Conservation (phyloP, 1,139 yeast species). For the Pichia kudriavzevii region DNA sequence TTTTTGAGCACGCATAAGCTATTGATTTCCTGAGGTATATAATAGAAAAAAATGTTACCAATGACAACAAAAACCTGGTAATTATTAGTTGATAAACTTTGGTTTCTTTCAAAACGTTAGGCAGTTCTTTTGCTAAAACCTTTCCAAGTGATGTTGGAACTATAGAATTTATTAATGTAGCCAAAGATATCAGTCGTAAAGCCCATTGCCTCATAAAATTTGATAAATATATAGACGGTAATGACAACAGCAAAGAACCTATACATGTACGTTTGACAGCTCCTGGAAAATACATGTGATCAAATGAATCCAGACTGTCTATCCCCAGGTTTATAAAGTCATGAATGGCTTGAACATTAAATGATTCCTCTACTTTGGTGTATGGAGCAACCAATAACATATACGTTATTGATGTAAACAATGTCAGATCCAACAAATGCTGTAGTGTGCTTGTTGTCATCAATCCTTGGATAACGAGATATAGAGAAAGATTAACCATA, state of each 20-base stretch:
- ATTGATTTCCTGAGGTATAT: slow-evolving; percentile 7
- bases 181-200: slow-evolving; percentile 42
- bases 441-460: background rate
- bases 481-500: too few species aligned
- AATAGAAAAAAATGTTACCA: slow-evolving; percentile 5
- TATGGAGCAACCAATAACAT: slow-evolving; percentile 48
- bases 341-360: slow-evolving; percentile 83
- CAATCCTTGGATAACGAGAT: too few species aligned
- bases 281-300: slow-evolving; percentile 78
- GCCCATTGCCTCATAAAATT: slow-evolving; percentile 35
- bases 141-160: slow-evolving; percentile 11
- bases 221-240: slow-evolving; percentile 15
- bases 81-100: slow-evolving; percentile 12
- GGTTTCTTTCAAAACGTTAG: slow-evolving; percentile 5
- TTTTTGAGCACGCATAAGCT: slow-evolving; percentile 17
- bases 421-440: slow-evolving; percentile 19
- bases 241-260: slow-evolving; percentile 58
- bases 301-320: slow-evolving; percentile 43
- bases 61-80: slow-evolving; percentile 40
- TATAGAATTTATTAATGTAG: slow-evolving; percentile 22
- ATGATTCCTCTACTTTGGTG: slow-evolving; percentile 92
- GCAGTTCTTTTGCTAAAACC: background rate
- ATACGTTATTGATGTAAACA: slow-evolving; percentile 24
- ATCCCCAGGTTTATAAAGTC: slow-evolving; percentile 67
- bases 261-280: slow-evolving; percentile 82